phyloP scores from a whole-genome alignment of 257 asterid genomes.

The Scutellaria galericulata region DNA sequence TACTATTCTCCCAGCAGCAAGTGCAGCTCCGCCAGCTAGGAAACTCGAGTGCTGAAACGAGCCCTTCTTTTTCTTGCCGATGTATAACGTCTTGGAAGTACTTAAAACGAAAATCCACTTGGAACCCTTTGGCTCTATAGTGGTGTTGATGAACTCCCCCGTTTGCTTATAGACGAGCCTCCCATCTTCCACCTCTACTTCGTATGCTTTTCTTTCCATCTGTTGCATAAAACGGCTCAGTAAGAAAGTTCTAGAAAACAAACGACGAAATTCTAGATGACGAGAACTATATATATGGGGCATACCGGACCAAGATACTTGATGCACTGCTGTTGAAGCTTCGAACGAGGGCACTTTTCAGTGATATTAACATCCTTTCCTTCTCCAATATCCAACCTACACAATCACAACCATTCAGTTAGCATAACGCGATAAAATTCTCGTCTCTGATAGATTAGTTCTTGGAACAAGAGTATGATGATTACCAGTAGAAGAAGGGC shows the following conservation, averaged over 20 bases:
- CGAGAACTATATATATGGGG: background rate
- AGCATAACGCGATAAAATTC: background rate
- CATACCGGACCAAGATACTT: slow-evolving; percentile 73
- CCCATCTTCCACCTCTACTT: slow-evolving; percentile 54
- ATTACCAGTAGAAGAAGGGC: slow-evolving; percentile 65
- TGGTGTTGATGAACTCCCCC: slow-evolving; percentile 53
- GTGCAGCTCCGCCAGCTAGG: slow-evolving; percentile 71
- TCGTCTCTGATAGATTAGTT: background rate
- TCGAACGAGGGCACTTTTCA: slow-evolving; percentile 65
- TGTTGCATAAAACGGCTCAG: slow-evolving; percentile 25
- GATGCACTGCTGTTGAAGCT: slow-evolving; percentile 75
- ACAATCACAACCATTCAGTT: slow-evolving; percentile 13
- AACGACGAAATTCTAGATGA: background rate
- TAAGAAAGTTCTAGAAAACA: background rate
- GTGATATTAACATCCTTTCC: slow-evolving; percentile 63
- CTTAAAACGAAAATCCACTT: slow-evolving; percentile 73
- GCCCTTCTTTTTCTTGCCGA: slow-evolving; percentile 66
- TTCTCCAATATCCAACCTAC: slow-evolving; percentile 74
- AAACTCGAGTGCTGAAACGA: slow-evolving; percentile 75
- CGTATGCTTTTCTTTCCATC: slow-evolving; percentile 69
- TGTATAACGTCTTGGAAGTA: slow-evolving; percentile 52
- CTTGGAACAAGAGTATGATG: slow-evolving; percentile 1
- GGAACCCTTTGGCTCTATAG: slow-evolving; percentile 43
- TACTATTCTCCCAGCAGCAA: slow-evolving; percentile 72
- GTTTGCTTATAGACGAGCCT: slow-evolving; percentile 58